Evolutionary conservation across 2,329 filamentous ascomycete species (phyloP).

Genomic region (Alternaria ventricosa): DNA sequence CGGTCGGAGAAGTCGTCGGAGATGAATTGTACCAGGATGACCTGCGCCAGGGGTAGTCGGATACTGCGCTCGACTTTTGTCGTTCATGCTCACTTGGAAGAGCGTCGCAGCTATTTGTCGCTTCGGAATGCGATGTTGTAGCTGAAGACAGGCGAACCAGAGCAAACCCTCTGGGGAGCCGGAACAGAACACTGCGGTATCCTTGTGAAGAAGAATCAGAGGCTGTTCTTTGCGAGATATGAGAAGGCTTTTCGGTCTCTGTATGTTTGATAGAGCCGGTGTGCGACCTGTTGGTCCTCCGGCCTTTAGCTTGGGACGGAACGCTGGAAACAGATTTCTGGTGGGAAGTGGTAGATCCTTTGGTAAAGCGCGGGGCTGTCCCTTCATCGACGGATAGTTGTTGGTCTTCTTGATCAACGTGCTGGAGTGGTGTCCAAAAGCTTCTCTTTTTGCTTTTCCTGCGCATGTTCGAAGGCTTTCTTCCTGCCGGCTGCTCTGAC

Average conservation of each 20-base stretch:
- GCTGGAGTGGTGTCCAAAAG: slow-evolving; percentile 24
- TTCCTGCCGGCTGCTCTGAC: slow-evolving; percentile 28
- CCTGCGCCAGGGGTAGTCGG: slow-evolving; percentile 8
- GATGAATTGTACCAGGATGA: slow-evolving; percentile 22
- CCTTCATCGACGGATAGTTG: neutral
- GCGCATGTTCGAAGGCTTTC: slow-evolving; percentile 16
- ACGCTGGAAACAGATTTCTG: neutral
- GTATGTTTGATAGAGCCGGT: neutral
- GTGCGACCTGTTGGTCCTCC: neutral
- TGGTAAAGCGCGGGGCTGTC: neutral
- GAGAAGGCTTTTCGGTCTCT: neutral
- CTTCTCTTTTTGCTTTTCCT: slow-evolving; percentile 16
- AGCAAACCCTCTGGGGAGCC: slow-evolving; percentile 32
- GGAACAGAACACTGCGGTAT: slow-evolving; percentile 22
- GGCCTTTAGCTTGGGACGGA: neutral
- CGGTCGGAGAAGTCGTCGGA: slow-evolving; percentile 12
- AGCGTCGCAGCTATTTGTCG: neutral
- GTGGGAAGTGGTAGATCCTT: neutral
- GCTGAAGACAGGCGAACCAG: slow-evolving; percentile 26
- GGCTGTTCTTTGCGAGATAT: neutral
- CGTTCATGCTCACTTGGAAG: slow-evolving; percentile 5
- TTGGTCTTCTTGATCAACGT: slow-evolving; percentile 6
- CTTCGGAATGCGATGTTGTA: slow-evolving; percentile 8
- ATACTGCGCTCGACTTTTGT: slow-evolving; percentile 2
- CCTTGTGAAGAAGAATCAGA: neutral